Conservation (phyloP, 2,329 filamentous ascomycete genomes). For the Lasiodiplodia citricola region DNA sequence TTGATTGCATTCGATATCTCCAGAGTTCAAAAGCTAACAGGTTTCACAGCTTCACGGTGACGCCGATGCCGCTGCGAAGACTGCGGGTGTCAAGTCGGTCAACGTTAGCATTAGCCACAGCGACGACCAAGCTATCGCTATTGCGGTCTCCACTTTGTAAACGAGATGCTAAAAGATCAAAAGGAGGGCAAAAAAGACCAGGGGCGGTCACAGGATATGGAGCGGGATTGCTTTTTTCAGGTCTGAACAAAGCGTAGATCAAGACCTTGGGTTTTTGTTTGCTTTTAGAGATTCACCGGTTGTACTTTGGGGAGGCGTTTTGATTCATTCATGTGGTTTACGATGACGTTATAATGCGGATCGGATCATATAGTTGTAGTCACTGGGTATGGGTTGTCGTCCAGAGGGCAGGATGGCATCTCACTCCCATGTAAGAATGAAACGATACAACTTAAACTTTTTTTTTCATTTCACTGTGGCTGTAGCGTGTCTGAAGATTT, state of each 20-base stretch:
- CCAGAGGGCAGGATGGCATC: conserved; percentile 20
- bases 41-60: conserved; percentile 76
- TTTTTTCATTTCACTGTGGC: not conserved
- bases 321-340: not conserved
- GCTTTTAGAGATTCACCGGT: conserved; percentile 18
- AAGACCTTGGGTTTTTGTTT: not conserved
- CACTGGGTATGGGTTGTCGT: not conserved
- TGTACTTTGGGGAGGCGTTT: conserved; percentile 16
- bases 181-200: conserved; percentile 16
- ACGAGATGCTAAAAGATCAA: not conserved
- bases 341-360: conserved; percentile 18
- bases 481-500: not conserved
- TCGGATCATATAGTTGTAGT: not conserved
- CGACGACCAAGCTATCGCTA: conserved; percentile 90
- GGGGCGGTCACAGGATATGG: not conserved
- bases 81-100: conserved; percentile 85
- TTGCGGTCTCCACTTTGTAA: conserved; percentile 84
- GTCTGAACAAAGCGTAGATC: conserved; percentile 18
- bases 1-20: conserved; percentile 28
- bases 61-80: conserved; percentile 80
- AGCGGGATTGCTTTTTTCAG: not conserved
- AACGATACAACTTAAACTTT: not conserved
- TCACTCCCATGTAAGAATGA: not conserved
- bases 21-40: conserved; percentile 24
- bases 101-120: conserved; percentile 96